Conservation (phyloP, 257 asterid genomes). For the Datura wrightii region DNA sequence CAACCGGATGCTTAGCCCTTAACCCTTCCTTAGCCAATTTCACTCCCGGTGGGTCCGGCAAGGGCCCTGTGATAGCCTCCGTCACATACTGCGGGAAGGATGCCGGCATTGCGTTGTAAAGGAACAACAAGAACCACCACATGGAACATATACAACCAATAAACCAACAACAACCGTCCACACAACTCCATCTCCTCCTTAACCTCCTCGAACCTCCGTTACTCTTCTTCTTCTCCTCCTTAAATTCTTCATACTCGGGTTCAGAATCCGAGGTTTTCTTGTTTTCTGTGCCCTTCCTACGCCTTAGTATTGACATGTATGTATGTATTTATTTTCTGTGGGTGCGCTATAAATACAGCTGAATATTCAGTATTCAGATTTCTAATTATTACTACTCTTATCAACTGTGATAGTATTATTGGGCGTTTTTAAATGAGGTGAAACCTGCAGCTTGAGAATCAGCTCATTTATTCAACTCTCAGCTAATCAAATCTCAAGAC, state of each 20-base stretch:
- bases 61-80: slow-evolving; percentile 79
- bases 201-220: slow-evolving; percentile 38
- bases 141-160: slow-evolving; percentile 76
- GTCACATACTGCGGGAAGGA: slow-evolving; percentile 87
- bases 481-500: neutral
- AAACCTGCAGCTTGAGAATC: neutral
- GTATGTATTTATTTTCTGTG: neutral
- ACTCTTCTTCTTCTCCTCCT: slow-evolving; percentile 33
- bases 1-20: slow-evolving; percentile 85
- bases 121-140: slow-evolving; percentile 83
- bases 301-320: slow-evolving; percentile 39
- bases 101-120: slow-evolving; percentile 74
- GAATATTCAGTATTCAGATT: neutral
- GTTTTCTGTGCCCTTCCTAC: slow-evolving; percentile 39
- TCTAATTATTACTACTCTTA: neutral
- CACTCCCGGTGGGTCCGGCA: slow-evolving; percentile 87
- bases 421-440: neutral
- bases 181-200: slow-evolving; percentile 57
- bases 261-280: slow-evolving; percentile 36
- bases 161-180: slow-evolving; percentile 84
- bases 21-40: slow-evolving; percentile 78
- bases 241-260: slow-evolving; percentile 22
- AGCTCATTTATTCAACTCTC: slow-evolving; percentile 10
- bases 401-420: neutral
- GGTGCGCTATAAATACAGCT: slow-evolving; percentile 3